phyloP scores from a whole-genome alignment of 768 basidiomycete genomes.

The Boletus sensibilis region DNA sequence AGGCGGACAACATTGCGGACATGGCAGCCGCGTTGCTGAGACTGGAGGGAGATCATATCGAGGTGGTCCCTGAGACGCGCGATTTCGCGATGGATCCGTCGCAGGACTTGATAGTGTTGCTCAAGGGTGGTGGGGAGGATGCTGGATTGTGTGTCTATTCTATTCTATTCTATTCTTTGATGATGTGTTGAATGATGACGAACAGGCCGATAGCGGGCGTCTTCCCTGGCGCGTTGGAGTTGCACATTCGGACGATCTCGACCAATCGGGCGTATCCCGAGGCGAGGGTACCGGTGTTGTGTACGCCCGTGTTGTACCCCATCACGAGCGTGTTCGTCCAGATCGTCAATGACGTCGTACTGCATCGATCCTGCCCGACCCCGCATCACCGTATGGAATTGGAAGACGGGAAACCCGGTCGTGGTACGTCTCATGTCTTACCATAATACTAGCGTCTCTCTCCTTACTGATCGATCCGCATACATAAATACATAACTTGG shows the following conservation, averaged over 20 bases:
- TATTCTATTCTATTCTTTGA: no score
- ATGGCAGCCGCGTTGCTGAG: constrained; percentile 75
- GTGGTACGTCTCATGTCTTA: constrained; percentile 33
- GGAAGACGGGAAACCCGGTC: constrained; percentile 40
- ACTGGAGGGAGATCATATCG: constrained; percentile 87
- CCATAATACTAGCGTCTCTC: no score
- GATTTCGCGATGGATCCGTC: constrained; percentile 69
- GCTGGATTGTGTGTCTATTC: constrained; percentile 12
- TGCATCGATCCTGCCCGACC: constrained; percentile 28
- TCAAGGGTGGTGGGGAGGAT: constrained; percentile 29
- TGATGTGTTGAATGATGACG: no score
- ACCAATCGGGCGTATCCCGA: constrained; percentile 34
- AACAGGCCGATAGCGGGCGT: constrained; percentile 9
- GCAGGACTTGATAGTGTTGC: constrained; percentile 54
- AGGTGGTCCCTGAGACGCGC: constrained; percentile 70
- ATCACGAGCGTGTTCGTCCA: constrained; percentile 42
- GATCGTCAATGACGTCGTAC: constrained; percentile 50
- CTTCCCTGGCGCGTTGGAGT: constrained; percentile 21
- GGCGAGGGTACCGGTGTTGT: constrained; percentile 34
- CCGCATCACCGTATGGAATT: constrained; percentile 46
- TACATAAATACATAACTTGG: neutral
- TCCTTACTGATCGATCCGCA: neutral
- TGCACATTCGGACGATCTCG: constrained; percentile 48
- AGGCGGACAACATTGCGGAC: constrained; percentile 70
- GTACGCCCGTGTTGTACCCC: constrained; percentile 23